Evolutionary conservation across 164 flowering plant genomes (phyloP).

Genomic region (Liquidambar formosana): DNA sequence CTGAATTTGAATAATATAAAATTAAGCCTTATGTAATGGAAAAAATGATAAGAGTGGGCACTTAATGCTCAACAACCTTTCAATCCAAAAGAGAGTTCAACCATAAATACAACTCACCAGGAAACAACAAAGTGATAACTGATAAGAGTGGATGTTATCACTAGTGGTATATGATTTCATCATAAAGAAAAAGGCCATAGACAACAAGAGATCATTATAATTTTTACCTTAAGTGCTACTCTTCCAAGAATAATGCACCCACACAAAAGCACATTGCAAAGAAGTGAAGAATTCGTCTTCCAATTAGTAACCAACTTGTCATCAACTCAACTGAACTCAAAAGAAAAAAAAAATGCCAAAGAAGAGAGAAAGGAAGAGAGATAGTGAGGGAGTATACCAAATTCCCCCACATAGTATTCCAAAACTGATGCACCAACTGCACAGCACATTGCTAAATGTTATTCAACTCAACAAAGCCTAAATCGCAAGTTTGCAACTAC

Average conservation of each 20-base stretch:
- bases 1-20: not conserved
- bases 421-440: no score
- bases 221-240: not conserved
- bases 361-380: not conserved
- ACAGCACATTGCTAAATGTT: no score
- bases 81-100: no score
- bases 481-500: no score
- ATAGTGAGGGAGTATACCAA: no score
- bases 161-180: not conserved
- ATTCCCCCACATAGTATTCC: no score
- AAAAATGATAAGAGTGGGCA: no score
- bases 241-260: not conserved
- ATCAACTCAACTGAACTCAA: not conserved
- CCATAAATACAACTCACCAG: no score
- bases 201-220: not conserved
- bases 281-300: not conserved
- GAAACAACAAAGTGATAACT: not conserved
- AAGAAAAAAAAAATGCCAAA: no score
- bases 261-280: not conserved
- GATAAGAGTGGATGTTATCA: not conserved
- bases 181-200: not conserved
- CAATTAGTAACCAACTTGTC: not conserved
- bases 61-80: no score
- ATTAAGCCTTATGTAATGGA: not conserved
- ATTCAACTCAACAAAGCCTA: no score